Percentiles rank a stretch among this genome's conserved stretches.
Conservation (phyloP, 176 grass and related monocot genomes). For the Aegilops sharonensis region DNA sequence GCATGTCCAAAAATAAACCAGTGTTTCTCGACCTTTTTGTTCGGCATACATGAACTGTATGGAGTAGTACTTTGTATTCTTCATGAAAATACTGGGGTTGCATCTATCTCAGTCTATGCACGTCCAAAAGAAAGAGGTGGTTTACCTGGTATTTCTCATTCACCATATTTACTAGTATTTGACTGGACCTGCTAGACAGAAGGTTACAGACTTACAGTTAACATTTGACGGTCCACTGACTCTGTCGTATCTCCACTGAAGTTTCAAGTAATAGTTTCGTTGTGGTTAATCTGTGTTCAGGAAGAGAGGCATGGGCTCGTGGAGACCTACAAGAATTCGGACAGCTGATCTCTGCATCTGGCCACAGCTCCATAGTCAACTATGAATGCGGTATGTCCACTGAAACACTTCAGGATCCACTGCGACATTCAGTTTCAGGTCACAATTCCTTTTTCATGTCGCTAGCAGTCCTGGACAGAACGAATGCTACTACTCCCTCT, state of each 20-base stretch:
- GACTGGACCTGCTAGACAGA: background rate
- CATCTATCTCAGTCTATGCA: background rate
- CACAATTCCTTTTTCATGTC: background rate
- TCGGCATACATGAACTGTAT: background rate
- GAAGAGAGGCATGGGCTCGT: constrained; percentile 62
- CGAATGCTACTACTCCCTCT: background rate
- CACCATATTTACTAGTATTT: background rate
- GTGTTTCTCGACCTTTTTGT: background rate
- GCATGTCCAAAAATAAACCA: background rate
- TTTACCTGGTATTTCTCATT: background rate
- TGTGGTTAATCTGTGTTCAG: constrained; percentile 29
- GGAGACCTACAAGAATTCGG: constrained; percentile 82
- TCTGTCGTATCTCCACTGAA: background rate
- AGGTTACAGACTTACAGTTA: background rate
- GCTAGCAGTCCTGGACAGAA: background rate
- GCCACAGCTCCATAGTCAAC: constrained; percentile 84
- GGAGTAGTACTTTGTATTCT: background rate
- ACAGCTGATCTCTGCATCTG: constrained; percentile 71
- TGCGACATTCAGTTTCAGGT: background rate
- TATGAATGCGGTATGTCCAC: constrained; percentile 83
- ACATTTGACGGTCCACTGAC: background rate
- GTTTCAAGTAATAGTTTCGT: constrained; percentile 11
- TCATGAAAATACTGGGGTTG: background rate
- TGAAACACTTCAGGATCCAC: background rate
- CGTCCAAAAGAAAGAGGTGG: background rate